Base-by-base conservation (phyloP, 768 basidiomycete genomes). In the Scleroderma bovista region DNA sequence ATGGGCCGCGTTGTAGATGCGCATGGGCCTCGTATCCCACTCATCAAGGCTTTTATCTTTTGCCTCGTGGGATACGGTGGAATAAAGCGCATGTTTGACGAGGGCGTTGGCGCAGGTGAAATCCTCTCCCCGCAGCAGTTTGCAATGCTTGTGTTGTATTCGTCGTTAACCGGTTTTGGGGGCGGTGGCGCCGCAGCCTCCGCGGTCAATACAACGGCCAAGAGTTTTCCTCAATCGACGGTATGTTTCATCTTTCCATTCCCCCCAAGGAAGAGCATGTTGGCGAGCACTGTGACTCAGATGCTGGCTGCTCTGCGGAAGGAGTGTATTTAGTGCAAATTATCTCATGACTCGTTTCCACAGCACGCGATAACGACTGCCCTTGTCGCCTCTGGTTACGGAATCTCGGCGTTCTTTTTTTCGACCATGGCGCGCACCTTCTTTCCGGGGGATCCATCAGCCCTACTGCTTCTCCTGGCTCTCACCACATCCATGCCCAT, bases 381-480 rank as follows among this genome's bases (percentile, higher is more conserved):
- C 2, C 60, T 88, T 6, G 88, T 90, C 32, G 70, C 90, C 13
- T 86, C 88, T 2, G 89, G 88, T n/a, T 91, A 88, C 54, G 90
- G 91, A 1, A 77, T 94, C 9, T 90, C 88, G 3, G 91, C 91
- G 0, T 93, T 93, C 71, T 71, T 88, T 52, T 93, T 92, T 69
- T 86, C 87, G n/a, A 78, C 81, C 3, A 69, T 92, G 38, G 80
- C 88, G 0, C 83, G 83, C 53, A 58, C 78, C 3, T 64, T 81
- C 43, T 91, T 82, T 58, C 80, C 85, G 0, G 88, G 86, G 0
- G 75, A 90, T 57, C 86, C 86, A 0, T 83, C 83, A 1, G 75
- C 80, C 5, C 87, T 94, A 60, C 69, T 94, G 1, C 73, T 84
- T 0, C 66, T 91, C 3, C 76, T 94, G 6, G 76, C 83, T 0